phyloP scores from a whole-genome alignment of 1,284 basidiomycete species.

The Trametes polyzona region DNA sequence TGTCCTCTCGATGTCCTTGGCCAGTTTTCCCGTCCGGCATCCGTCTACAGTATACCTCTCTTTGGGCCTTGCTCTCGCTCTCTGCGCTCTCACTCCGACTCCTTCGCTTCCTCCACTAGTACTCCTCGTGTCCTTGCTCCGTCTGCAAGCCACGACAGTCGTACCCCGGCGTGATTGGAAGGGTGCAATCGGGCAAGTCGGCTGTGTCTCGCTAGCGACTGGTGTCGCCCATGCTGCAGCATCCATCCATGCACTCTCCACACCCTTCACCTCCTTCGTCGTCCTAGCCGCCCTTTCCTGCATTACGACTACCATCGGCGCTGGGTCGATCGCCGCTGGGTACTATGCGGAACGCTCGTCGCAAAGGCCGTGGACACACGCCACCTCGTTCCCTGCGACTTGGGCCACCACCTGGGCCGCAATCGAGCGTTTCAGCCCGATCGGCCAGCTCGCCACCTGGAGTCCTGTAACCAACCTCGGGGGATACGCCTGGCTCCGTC shows the following conservation, averaged over 20 bases:
- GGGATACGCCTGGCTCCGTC: conserved; percentile 65
- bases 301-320: conserved; percentile 49
- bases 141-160: conserved; percentile 53
- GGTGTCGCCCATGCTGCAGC: conserved; percentile 51
- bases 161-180: conserved; percentile 40
- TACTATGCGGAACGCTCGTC: conserved; percentile 34
- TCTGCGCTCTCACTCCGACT: conserved; percentile 51
- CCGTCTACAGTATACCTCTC: conserved; percentile 40
- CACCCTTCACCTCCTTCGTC: conserved; percentile 48
- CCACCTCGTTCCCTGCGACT: conserved; percentile 65
- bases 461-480: conserved; percentile 55
- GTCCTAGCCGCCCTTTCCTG: conserved; percentile 47
- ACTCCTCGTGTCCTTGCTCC: conserved; percentile 49
- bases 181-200: conserved; percentile 43
- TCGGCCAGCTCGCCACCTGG: conserved; percentile 75
- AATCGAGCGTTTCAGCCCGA: conserved; percentile 56
- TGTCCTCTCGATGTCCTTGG: conserved; percentile 6
- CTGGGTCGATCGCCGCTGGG: conserved; percentile 45
- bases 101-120: conserved; percentile 56
- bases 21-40: conserved; percentile 13
- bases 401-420: conserved; percentile 67
- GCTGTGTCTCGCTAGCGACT: conserved; percentile 48
- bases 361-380: conserved; percentile 45
- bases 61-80: conserved; percentile 41
- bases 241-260: conserved; percentile 60